Evolutionary conservation across 768 basidiomycete genomes (phyloP), one percentile per base, ranked within the genome.

Genomic region (Boletales sp.): DNA sequence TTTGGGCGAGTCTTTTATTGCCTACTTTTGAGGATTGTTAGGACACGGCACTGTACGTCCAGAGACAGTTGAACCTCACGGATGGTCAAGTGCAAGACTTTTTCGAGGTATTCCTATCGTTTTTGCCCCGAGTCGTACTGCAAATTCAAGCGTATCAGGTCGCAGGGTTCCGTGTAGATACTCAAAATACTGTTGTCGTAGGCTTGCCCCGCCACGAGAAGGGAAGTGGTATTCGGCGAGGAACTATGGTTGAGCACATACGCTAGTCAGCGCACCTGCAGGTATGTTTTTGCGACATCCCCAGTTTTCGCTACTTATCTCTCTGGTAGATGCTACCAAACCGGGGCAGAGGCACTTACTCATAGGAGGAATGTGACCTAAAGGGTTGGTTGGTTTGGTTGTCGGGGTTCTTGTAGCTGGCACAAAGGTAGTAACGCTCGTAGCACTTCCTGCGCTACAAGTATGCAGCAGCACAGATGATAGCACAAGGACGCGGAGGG

Each of bases 11-110:
- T 8, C 18, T 15, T 49, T 1, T 31, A 3, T 30, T 10, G 12
- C 19, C 8, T 9, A 8, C 30, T 40, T 36, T 34, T 38, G 32
- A 50, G n/a, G 10, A 2, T 34, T 2, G 11, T 33, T 46, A 78
- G 77, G 73, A 78, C 39, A 75, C 76, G 1, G 69, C 72, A 0
- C 34, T 67, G 30, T 79, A 79, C 46, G 57, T 76, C 2, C 72
- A 75, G 50, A 65, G 68, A 28, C 77, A 79, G 49, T 53, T 73
- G 18, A 57, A 58, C 39, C 64, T 78, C 4, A 63, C 69, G 10
- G 71, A 77, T 17, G 56, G 45, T 3, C 67, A 72, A 49, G 58
- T 71, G 6, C 77, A 78, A 52, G 76, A 78, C 53, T 77, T 77
- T 49, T 67, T 78, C 7, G 76, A 72, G 62, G 77, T 75, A 49